phyloP scores from a whole-genome alignment of 495 filamentous ascomycete genomes.

The Penicillium herquei region DNA sequence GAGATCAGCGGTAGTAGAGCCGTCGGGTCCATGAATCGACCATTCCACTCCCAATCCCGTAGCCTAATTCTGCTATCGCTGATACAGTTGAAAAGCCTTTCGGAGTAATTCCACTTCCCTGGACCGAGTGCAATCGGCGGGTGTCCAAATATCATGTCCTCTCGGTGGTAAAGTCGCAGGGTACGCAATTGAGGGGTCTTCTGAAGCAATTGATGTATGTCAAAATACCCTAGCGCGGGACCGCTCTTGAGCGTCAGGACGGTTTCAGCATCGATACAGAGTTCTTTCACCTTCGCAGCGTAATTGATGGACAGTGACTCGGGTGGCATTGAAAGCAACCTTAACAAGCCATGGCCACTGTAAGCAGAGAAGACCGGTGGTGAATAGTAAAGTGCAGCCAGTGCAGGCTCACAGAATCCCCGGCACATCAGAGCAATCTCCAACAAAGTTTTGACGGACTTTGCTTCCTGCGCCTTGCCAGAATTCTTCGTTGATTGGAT shows the following conservation, averaged over 20 bases:
- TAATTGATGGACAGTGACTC: slow-evolving; percentile 52
- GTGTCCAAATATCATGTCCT: slow-evolving; percentile 33
- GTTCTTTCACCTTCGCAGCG: slow-evolving; percentile 63
- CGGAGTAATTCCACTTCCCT: slow-evolving; percentile 63
- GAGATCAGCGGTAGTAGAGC: slow-evolving; percentile 50
- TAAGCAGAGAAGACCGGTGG: slow-evolving; percentile 59
- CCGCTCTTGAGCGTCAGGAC: slow-evolving; percentile 44
- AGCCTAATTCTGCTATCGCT: slow-evolving; percentile 47
- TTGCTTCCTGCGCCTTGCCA: slow-evolving; percentile 23
- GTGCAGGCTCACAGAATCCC: slow-evolving; percentile 68
- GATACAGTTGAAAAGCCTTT: slow-evolving; percentile 56
- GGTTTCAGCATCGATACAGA: slow-evolving; percentile 62
- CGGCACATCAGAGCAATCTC: slow-evolving; percentile 60
- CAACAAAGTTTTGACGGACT: slow-evolving; percentile 57
- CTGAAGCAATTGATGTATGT: slow-evolving; percentile 41
- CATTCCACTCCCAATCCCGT: slow-evolving; percentile 76
- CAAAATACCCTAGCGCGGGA: slow-evolving; percentile 45
- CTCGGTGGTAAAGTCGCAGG: slow-evolving; percentile 39
- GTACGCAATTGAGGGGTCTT: slow-evolving; percentile 41
- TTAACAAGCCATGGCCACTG: slow-evolving; percentile 48
- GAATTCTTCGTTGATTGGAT: neutral
- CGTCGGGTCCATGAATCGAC: slow-evolving; percentile 55
- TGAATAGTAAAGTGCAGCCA: slow-evolving; percentile 68
- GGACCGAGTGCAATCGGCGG: slow-evolving; percentile 23
- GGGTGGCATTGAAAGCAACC: slow-evolving; percentile 43